phyloP scores from a whole-genome alignment of 2,329 filamentous ascomycete species.

The Neofusicoccum laricinum region DNA sequence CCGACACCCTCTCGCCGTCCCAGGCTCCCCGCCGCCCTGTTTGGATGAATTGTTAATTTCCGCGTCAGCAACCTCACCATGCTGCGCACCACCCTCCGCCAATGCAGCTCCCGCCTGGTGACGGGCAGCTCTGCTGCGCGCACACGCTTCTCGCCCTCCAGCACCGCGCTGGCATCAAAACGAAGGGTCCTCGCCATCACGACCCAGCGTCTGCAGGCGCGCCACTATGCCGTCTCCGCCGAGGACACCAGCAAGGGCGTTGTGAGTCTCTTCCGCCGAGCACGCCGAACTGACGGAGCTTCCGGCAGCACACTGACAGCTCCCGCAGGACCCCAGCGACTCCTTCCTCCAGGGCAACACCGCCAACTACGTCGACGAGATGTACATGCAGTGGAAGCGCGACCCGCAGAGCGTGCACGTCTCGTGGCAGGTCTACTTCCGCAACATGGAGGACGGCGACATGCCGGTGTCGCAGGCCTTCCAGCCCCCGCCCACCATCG shows the following conservation, averaged over 20 bases:
- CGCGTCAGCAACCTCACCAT: conserved; percentile 51
- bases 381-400: conserved; percentile 97
- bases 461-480: conserved; percentile 98
- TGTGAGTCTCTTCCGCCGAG: conserved; percentile 43
- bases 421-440: conserved; percentile 99
- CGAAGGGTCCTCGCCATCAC: conserved; percentile 45
- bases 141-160: conserved; percentile 42
- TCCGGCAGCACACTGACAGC: conserved; percentile 25
- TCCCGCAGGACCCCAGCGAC: conserved; percentile 74
- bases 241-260: conserved; percentile 61
- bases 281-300: background rate
- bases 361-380: conserved; percentile 98
- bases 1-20: background rate
- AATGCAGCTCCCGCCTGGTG: conserved; percentile 63
- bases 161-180: conserved; percentile 46
- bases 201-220: conserved; percentile 45
- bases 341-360: conserved; percentile 96
- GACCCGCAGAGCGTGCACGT: conserved; percentile 92
- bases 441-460: conserved; percentile 96
- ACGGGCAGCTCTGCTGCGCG: conserved; percentile 47
- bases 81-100: conserved; percentile 68
- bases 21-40: background rate
- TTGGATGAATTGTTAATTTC: conserved; percentile 17
- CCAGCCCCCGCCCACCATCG: conserved; percentile 87
- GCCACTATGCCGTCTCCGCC: conserved; percentile 58